phyloP scores from a whole-genome alignment of 2,329 filamentous ascomycete species.

The Rutstroemia sp. region DNA sequence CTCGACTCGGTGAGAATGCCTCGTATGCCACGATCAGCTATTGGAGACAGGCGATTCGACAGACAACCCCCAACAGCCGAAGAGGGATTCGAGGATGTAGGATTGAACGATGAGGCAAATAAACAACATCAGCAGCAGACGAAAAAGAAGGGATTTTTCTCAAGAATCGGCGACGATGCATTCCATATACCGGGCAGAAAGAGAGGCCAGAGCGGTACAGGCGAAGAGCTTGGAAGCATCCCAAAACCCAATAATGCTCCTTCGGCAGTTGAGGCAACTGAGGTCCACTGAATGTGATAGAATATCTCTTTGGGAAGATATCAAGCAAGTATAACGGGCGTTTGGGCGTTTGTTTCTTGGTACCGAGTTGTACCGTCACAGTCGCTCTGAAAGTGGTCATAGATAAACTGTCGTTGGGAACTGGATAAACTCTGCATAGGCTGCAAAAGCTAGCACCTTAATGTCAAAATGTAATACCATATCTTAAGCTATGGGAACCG shows the following conservation, averaged over 20 bases:
- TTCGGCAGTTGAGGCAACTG: slow-evolving; percentile 17
- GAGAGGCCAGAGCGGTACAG: slow-evolving; percentile 61
- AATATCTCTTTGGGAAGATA: neutral
- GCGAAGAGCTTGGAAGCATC: slow-evolving; percentile 64
- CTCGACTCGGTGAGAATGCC: slow-evolving; percentile 67
- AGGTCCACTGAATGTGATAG: slow-evolving; percentile 26
- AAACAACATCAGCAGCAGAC: slow-evolving; percentile 32
- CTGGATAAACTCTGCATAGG: slow-evolving; percentile 1
- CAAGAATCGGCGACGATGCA: slow-evolving; percentile 61
- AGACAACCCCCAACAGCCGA: slow-evolving; percentile 60
- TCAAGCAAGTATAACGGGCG: slow-evolving; percentile 1
- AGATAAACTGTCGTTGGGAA: slow-evolving; percentile 1
- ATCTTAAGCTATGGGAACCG: neutral
- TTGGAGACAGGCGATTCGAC: slow-evolving; percentile 50
- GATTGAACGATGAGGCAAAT: slow-evolving; percentile 66
- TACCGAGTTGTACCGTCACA: slow-evolving; percentile 9
- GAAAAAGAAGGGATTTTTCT: slow-evolving; percentile 72
- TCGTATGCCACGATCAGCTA: slow-evolving; percentile 53
- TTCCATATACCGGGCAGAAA: slow-evolving; percentile 67
- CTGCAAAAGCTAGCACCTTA: slow-evolving; percentile 13
- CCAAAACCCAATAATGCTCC: slow-evolving; percentile 17
- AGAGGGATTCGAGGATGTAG: slow-evolving; percentile 85
- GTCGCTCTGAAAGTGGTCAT: slow-evolving; percentile 9
- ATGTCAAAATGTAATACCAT: slow-evolving; percentile 9
- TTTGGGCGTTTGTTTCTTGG: slow-evolving; percentile 1